Conservation (phyloP, 768 basidiomycete genomes). For the Hemileccinum rubropunctum region DNA sequence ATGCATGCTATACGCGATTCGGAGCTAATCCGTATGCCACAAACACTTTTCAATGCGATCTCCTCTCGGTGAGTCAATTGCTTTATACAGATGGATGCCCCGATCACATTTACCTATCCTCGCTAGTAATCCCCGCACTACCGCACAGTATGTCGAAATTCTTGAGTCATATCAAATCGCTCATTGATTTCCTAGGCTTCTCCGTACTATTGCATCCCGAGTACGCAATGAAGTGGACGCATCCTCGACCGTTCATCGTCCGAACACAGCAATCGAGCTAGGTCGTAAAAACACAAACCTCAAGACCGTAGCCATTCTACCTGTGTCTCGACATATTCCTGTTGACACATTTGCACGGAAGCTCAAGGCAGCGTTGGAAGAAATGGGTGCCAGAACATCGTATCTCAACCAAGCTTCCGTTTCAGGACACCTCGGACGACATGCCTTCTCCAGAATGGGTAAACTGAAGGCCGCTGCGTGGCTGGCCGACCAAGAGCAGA, state of each 20-base stretch:
- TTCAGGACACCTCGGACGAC: conserved; percentile 86
- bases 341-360: conserved; percentile 88
- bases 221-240: conserved; percentile 81
- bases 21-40: conserved; percentile 94
- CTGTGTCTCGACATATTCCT: conserved; percentile 83
- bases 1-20: conserved; percentile 98
- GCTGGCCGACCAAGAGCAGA: conserved; percentile 94
- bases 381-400: conserved; percentile 89
- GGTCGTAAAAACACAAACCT: conserved; percentile 82
- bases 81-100: background rate
- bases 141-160: conserved; percentile 60
- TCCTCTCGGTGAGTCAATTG: conserved; percentile 61
- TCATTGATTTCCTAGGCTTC: conserved; percentile 44
- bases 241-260: conserved; percentile 48
- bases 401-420: conserved; percentile 94
- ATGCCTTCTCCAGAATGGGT: conserved; percentile 95
- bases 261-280: conserved; percentile 54
- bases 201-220: conserved; percentile 89
- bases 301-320: conserved; percentile 92
- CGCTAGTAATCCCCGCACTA: conserved; percentile 75
- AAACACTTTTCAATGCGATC: conserved; percentile 96
- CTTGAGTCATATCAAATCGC: background rate
- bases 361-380: conserved; percentile 83
- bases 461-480: conserved; percentile 91
- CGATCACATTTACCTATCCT: background rate